Conservation (phyloP, 495 filamentous ascomycete genomes). For the Podospora bellae-mahoneyi region DNA sequence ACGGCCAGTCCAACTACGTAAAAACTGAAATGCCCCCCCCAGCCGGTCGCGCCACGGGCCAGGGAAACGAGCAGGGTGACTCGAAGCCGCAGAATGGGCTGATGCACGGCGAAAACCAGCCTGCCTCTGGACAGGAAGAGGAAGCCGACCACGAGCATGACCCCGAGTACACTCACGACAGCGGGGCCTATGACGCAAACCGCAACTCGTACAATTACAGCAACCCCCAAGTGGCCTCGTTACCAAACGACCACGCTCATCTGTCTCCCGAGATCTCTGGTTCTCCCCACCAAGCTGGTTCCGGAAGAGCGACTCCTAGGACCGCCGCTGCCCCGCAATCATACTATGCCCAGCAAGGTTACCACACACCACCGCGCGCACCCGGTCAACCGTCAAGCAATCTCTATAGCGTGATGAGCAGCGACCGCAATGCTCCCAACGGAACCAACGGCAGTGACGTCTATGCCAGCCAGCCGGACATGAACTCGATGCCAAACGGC, state of each 20-base stretch:
- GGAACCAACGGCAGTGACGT: slow-evolving; percentile 60
- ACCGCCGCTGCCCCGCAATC: slow-evolving; percentile 62
- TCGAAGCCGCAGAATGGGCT: slow-evolving; percentile 65
- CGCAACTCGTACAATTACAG: slow-evolving; percentile 74
- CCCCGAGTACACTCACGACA: slow-evolving; percentile 75
- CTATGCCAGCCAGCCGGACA: slow-evolving; percentile 61
- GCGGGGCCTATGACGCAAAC: slow-evolving; percentile 62
- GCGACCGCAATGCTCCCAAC: slow-evolving; percentile 70
- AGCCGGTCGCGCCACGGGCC: slow-evolving; percentile 55
- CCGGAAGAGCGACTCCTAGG: slow-evolving; percentile 83
- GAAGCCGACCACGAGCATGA: slow-evolving; percentile 77
- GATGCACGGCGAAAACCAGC: slow-evolving; percentile 54
- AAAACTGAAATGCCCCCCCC: slow-evolving; percentile 94
- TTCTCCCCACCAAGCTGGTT: slow-evolving; percentile 84
- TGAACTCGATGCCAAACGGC: slow-evolving; percentile 59
- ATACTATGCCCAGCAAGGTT: slow-evolving; percentile 66
- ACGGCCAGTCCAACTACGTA: slow-evolving; percentile 66
- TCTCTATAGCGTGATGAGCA: slow-evolving; percentile 86
- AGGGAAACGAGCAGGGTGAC: slow-evolving; percentile 60
- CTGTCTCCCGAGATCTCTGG: slow-evolving; percentile 80
- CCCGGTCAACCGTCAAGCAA: slow-evolving; percentile 66
- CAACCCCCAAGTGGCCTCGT: slow-evolving; percentile 58
- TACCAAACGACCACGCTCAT: slow-evolving; percentile 74
- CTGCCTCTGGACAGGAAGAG: slow-evolving; percentile 60
- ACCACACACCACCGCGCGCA: slow-evolving; percentile 79